These are phyloP conservation scores for Punica granatum DNA, from an alignment of 345 rosid species.

Conservation along the genomic window DNA sequence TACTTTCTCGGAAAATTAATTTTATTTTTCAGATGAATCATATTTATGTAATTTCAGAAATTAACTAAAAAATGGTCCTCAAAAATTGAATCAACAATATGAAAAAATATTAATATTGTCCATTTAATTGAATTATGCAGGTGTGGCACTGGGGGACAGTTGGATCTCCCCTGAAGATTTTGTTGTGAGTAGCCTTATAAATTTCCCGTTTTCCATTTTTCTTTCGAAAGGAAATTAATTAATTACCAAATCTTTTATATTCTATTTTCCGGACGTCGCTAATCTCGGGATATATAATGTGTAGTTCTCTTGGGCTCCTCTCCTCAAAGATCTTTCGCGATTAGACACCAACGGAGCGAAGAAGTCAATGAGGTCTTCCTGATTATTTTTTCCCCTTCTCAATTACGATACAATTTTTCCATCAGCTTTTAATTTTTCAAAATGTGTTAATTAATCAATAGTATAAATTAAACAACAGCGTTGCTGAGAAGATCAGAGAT, in stretches of 20 bases:
- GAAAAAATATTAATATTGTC: not conserved
- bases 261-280: not conserved
- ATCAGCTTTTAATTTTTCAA: not conserved
- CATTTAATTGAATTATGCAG: conserved; percentile 17
- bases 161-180: conserved; percentile 97
- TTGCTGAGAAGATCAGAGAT: conserved; percentile 51
- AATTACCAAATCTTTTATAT: not conserved
- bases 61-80: too few relatives aligned
- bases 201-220: not conserved
- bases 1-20: not conserved
- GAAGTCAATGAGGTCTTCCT: conserved; percentile 44
- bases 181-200: conserved; percentile 38
- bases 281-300: not conserved
- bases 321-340: conserved; percentile 65
- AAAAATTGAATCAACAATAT: too few relatives aligned
- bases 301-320: conserved; percentile 91
- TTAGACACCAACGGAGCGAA: conserved; percentile 49
- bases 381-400: not conserved
- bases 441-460: not conserved
- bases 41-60: not conserved
- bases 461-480: conserved; percentile 22
- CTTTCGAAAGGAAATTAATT: not conserved
- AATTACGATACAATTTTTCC: not conserved
- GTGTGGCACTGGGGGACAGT: conserved; percentile 73
- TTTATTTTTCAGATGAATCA: not conserved